phyloP scores from a whole-genome alignment of 169 alveolate genomes.

The Plasmodium knowlesi region DNA sequence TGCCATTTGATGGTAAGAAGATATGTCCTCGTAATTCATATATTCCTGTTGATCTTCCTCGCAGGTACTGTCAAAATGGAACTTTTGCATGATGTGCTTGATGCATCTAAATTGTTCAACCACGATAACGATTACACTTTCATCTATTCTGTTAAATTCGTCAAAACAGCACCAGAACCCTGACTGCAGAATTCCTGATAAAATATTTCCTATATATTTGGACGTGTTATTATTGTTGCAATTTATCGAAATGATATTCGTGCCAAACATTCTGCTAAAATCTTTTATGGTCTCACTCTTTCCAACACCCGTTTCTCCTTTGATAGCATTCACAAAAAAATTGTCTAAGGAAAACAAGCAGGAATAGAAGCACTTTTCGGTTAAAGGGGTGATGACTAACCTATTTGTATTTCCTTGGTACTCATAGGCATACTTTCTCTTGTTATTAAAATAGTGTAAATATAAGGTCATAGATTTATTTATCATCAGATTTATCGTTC shows the following conservation, averaged over 20 bases:
- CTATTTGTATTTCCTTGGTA: constrained; percentile 97
- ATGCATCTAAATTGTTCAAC: constrained; percentile 95
- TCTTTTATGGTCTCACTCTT: constrained; percentile 98
- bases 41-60: not conserved
- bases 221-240: constrained; percentile 96
- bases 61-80: constrained; percentile 9
- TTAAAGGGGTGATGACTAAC: constrained; percentile 96
- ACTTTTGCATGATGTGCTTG: constrained; percentile 86
- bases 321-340: constrained; percentile 97
- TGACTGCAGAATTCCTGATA: constrained; percentile 94
- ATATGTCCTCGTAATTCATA: constrained; percentile 32
- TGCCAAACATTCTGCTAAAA: constrained; percentile 96
- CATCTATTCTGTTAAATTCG: constrained; percentile 97
- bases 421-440: constrained; percentile 96
- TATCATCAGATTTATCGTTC: constrained; percentile 63
- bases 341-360: constrained; percentile 94
- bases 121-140: constrained; percentile 96
- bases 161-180: constrained; percentile 99
- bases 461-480: constrained; percentile 82
- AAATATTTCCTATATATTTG: constrained; percentile 94
- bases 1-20: constrained; percentile 17
- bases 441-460: constrained; percentile 94
- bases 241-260: constrained; percentile 95
- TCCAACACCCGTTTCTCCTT: constrained; percentile 99
- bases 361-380: constrained; percentile 97